A percentile compares a stretch with the other conserved stretches of the same genome.
Evolutionary conservation across 2,329 filamentous ascomycete species (phyloP).

Genomic region (Hymenoscyphus infarciens): DNA sequence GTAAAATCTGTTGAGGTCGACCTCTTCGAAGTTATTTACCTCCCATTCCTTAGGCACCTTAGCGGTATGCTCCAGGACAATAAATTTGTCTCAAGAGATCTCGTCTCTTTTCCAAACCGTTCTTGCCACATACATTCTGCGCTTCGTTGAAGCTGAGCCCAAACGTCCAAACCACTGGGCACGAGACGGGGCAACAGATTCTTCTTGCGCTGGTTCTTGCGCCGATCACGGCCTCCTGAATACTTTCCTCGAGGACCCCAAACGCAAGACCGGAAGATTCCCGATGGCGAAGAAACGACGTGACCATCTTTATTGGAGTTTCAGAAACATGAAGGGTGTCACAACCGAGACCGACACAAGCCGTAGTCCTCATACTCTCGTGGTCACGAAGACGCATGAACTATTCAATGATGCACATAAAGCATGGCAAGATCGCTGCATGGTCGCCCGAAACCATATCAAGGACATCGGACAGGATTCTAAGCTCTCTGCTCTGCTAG

Average conservation of each 20-base stretch:
- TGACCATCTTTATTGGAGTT: conserved; percentile 7
- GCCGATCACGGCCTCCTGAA: conserved; percentile 11
- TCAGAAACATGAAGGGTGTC: not conserved
- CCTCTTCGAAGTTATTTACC: conserved; percentile 10
- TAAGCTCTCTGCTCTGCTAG: not conserved
- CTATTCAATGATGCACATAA: not conserved
- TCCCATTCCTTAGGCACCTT: conserved; percentile 13
- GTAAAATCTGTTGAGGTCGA: not conserved
- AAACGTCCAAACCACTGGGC: conserved; percentile 7
- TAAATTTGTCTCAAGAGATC: not conserved
- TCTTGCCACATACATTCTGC: conserved; percentile 11
- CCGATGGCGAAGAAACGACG: conserved; percentile 3
- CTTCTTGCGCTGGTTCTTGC: conserved; percentile 13
- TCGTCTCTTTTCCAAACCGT: conserved; percentile 5
- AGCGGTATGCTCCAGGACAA: not conserved
- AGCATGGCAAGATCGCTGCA: not conserved
- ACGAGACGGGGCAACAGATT: not conserved
- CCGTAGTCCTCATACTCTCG: conserved; percentile 13
- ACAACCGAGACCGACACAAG: conserved; percentile 11
- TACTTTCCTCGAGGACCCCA: conserved; percentile 12
- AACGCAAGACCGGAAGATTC: conserved; percentile 8
- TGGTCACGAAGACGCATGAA: conserved; percentile 15
- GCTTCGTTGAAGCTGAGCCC: conserved; percentile 9
- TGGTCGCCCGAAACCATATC: not conserved
- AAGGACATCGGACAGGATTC: not conserved